phyloP scores from a whole-genome alignment of 2,329 filamentous ascomycete species.

The Talaromyces albobiverticillius region DNA sequence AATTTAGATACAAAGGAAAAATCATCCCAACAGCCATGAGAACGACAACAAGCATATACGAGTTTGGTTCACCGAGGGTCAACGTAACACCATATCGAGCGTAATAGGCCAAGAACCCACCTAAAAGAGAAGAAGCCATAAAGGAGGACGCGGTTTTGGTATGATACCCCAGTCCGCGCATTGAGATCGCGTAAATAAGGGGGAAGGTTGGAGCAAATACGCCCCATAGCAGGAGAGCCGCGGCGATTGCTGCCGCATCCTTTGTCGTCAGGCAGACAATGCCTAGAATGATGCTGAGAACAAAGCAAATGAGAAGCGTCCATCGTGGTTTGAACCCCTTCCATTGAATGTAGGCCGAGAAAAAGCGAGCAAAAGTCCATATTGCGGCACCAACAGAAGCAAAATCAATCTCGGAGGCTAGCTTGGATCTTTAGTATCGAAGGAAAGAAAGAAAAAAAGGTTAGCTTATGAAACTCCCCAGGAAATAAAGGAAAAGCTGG shows the following conservation, averaged over 20 bases:
- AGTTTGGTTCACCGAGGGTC: not conserved
- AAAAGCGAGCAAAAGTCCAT: slow-evolving; percentile 58
- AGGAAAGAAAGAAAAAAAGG: too few relatives aligned
- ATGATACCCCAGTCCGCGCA: not conserved
- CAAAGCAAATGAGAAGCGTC: not conserved
- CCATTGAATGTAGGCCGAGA: slow-evolving; percentile 51
- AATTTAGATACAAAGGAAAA: not conserved
- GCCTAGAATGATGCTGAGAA: not conserved
- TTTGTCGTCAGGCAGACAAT: not conserved
- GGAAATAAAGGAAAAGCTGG: too few relatives aligned
- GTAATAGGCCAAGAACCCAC: slow-evolving; percentile 18
- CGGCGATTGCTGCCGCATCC: not conserved
- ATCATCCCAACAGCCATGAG: not conserved
- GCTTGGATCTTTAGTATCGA: not conserved
- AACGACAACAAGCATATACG: not conserved
- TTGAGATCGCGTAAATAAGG: not conserved
- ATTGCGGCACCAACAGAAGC: slow-evolving; percentile 38
- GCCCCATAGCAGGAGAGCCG: not conserved
- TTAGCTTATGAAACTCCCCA: not conserved
- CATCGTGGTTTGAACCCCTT: slow-evolving; percentile 26
- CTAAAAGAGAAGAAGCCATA: slow-evolving; percentile 54
- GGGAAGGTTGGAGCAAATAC: not conserved
- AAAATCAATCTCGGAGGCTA: not conserved
- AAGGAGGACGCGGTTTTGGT: slow-evolving; percentile 47
- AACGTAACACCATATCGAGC: not conserved